phyloP scores from a whole-genome alignment of 768 basidiomycete species.

The Kwoniella heveanensis region DNA sequence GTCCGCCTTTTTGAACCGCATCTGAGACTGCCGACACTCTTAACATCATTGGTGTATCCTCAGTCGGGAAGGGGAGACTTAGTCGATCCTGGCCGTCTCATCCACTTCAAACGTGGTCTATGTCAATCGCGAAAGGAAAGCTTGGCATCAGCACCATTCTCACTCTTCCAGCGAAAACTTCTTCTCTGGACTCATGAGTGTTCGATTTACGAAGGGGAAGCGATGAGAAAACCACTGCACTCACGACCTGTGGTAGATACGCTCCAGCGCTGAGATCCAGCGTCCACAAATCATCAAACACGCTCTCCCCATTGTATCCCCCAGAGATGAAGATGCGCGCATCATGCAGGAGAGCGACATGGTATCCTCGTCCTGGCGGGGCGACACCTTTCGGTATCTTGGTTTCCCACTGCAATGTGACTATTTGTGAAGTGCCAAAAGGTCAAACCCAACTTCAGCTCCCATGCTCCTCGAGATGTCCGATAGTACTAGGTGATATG shows the following conservation, averaged over 20 bases:
- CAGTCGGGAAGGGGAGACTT: no score
- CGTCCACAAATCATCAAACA: conserved; percentile 81
- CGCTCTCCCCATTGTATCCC: conserved; percentile 64
- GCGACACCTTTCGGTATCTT: conserved; percentile 69
- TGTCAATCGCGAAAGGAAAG: neutral
- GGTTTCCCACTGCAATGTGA: conserved; percentile 79
- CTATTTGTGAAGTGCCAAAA: no score
- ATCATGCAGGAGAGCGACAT: conserved; percentile 78
- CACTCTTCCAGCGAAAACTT: no score
- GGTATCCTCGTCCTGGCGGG: conserved; percentile 79
- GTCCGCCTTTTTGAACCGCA: no score
- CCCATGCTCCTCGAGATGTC: no score
- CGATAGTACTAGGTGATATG: no score
- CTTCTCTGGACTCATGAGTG: no score
- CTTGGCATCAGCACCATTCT: no score
- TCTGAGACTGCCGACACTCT: no score
- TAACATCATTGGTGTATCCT: no score
- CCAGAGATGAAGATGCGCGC: conserved; percentile 83
- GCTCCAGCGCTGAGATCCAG: conserved; percentile 84
- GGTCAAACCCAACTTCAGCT: no score
- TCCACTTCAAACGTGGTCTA: conserved; percentile 35
- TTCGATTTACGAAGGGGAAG: neutral
- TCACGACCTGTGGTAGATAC: conserved; percentile 86
- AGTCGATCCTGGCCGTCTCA: conserved; percentile 9
- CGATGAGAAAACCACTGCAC: conserved; percentile 44